These are phyloP conservation scores for Fusarium sp. DNA, from an alignment of 2,329 filamentous ascomycete genomes.

Conservation along the genomic window DNA sequence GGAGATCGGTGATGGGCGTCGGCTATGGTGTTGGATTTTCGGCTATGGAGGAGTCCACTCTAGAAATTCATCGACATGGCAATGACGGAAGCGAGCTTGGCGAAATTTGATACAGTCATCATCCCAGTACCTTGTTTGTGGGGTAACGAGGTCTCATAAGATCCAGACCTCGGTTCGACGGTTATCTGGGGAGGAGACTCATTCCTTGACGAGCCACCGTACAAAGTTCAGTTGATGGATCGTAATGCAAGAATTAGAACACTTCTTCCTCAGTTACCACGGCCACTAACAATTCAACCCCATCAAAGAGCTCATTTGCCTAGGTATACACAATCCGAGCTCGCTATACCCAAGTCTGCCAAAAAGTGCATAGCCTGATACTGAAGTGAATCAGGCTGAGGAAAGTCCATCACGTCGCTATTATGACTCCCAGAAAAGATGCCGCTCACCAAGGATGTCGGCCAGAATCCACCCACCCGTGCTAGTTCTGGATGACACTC, in stretches of 20 bases:
- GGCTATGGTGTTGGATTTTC: neutral
- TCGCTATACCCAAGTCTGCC: slow-evolving; percentile 14
- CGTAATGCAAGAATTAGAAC: neutral
- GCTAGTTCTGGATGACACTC: neutral
- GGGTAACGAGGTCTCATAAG: neutral
- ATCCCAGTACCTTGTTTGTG: neutral
- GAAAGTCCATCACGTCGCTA: slow-evolving; percentile 7
- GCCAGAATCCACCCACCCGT: slow-evolving; percentile 11
- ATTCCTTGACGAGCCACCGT: neutral
- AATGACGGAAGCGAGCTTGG: neutral
- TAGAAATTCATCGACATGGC: neutral
- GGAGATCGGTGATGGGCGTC: neutral
- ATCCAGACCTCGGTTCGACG: neutral
- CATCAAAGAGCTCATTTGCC: neutral
- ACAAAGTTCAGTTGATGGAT: neutral
- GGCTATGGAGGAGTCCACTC: neutral
- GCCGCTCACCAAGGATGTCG: slow-evolving; percentile 4
- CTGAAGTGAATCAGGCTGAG: slow-evolving; percentile 19
- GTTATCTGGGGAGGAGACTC: neutral
- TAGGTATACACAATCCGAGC: neutral
- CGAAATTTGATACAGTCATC: neutral
- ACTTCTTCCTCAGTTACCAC: neutral
- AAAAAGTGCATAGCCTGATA: slow-evolving; percentile 29
- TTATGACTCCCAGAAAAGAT: neutral
- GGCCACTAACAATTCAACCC: neutral